phyloP scores from a whole-genome alignment of 352 stramenopile species.

The Chloridella minuta region DNA sequence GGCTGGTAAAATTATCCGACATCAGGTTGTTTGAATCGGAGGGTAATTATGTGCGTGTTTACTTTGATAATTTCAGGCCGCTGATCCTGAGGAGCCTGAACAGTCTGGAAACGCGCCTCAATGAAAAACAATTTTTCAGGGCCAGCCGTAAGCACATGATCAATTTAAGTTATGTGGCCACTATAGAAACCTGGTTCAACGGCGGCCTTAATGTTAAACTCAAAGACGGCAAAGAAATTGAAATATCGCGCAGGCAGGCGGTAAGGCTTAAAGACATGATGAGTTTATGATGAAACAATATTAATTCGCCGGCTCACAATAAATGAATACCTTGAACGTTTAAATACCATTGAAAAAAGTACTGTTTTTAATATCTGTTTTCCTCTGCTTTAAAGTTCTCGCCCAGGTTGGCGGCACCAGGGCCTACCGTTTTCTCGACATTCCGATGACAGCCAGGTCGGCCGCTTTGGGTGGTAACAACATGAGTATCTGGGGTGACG shows the following conservation, averaged over 20 bases:
- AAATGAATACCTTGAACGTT: too few species aligned
- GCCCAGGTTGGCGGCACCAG: neutral
- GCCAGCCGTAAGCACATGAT: neutral
- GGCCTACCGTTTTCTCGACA: neutral
- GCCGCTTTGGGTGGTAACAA: neutral
- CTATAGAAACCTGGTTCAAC: neutral
- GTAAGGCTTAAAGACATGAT: neutral
- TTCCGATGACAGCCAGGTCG: neutral
- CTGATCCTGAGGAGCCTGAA: neutral
- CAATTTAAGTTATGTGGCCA: neutral
- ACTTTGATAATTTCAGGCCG: neutral
- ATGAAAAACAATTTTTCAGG: slow-evolving; percentile 3
- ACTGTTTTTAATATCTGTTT: neutral
- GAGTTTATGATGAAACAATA: too few species aligned
- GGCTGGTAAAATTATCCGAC: neutral
- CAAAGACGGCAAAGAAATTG: neutral
- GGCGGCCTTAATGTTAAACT: neutral
- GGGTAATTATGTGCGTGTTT: neutral
- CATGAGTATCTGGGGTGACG: neutral
- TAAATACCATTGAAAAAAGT: neutral
- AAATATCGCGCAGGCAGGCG: neutral
- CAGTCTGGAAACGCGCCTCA: neutral
- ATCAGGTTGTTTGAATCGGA: neutral
- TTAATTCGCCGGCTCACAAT: too few species aligned
- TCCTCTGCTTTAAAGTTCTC: neutral